Percentiles rank a stretch among this genome's conserved stretches.
Conservation (phyloP, 805 yeast genomes). For the Yamadazyma sp. region DNA sequence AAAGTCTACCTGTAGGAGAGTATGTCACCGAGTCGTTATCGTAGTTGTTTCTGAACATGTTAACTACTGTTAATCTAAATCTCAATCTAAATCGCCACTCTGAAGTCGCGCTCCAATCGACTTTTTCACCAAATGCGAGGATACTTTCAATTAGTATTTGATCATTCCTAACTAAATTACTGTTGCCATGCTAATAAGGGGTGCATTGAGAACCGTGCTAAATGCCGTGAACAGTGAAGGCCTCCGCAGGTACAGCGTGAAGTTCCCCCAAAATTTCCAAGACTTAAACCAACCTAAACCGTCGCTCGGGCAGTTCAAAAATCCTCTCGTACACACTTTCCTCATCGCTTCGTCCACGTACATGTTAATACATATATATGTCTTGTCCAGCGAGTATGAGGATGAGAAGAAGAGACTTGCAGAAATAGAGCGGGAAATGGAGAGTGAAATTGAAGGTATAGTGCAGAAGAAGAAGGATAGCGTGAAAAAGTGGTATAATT, state of each 20-base stretch:
- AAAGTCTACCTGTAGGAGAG: constrained; percentile 91
- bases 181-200: too few relatives aligned
- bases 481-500: constrained; percentile 18
- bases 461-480: constrained; percentile 27
- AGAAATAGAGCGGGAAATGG: constrained; percentile 20
- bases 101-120: constrained; percentile 1
- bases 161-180: too few relatives aligned
- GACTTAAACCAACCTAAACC: constrained; percentile 23
- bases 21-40: constrained; percentile 98
- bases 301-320: constrained; percentile 33
- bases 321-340: constrained; percentile 39
- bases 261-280: constrained; percentile 5
- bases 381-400: constrained; percentile 32
- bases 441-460: constrained; percentile 26
- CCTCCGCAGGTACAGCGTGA: constrained; percentile 6
- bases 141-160: too few relatives aligned
- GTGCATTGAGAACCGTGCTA: too few relatives aligned
- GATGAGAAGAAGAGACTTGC: constrained; percentile 21
- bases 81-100: constrained; percentile 8
- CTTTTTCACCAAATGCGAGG: too few relatives aligned
- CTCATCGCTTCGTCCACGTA: constrained; percentile 40
- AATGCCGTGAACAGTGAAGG: too few relatives aligned
- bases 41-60: constrained; percentile 91
- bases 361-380: constrained; percentile 33
- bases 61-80: too few relatives aligned